Base-by-base conservation (phyloP, 1,139 yeast genomes). In the Yamadazyma buinensis region DNA sequence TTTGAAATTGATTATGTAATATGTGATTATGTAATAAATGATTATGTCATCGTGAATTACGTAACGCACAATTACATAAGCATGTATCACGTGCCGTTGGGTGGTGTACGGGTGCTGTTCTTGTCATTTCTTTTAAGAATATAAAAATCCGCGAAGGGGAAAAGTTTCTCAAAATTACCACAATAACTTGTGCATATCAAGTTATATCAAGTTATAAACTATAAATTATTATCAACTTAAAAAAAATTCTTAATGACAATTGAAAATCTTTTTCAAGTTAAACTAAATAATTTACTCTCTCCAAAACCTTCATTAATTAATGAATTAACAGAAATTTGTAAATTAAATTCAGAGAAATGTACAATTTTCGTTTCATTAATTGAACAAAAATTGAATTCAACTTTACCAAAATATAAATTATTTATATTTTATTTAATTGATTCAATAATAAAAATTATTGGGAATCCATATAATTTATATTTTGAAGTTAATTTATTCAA, bases 391-490 rank as follows among this genome's bases (percentile, higher is more conserved):
- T 61, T 69, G 34, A 49, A 47, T 34, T 61, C 54, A 37, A 59
- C 67, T 34, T 50, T 64, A 14, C 74, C 74, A 13, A 63, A 62
- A 35, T 57, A 64, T 43, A 68, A 67, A 46, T 51, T 69, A 23
- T 59, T 44, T 40, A 52, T 64, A 13, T 54, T 69, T 33, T 69
- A 69, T 43, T 48, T 68, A 30, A 44, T 69, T 48, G 75, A 69
- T 48, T 61, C 68, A 26, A 64, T 69, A 15, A 56, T 66, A 45
- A 68, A 68, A 44, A 66, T 59, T 47, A 55, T 67, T 28, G 73
- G 74, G 11, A 65, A 61, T 38, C 75, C 75, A 5, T 69, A 67
- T 47, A 66, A 64, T 42, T 43, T 64, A 27, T 45, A 67, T 29
- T 66, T 68, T 44, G 61, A 64, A 23, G 42, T 51, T 22, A 56